Evolutionary conservation across 768 basidiomycete genomes (phyloP).

Genomic region (Boletus speciosus): DNA sequence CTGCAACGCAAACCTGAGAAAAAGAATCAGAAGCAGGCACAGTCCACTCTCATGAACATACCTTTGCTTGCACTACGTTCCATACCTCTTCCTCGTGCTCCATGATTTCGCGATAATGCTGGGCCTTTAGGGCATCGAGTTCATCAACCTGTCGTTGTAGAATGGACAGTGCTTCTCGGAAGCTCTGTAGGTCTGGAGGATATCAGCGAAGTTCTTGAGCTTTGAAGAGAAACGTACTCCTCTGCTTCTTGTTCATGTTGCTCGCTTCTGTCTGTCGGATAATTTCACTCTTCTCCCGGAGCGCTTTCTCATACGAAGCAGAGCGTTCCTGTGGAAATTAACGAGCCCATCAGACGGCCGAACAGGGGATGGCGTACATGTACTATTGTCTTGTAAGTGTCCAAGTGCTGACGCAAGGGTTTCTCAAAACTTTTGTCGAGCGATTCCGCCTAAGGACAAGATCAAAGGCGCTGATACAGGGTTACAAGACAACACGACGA

Average conservation of each 20-base stretch:
- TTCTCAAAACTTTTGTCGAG: constrained; percentile 87
- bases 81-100: constrained; percentile 96
- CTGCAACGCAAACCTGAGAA: constrained; percentile 67
- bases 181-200: constrained; percentile 76
- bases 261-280: constrained; percentile 84
- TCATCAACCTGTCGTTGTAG: constrained; percentile 90
- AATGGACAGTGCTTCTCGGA: constrained; percentile 76
- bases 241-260: constrained; percentile 80
- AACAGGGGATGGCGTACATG: constrained; percentile 42
- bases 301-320: constrained; percentile 72
- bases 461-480: constrained; percentile 2
- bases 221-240: constrained; percentile 55
- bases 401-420: constrained; percentile 81
- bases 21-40: constrained; percentile 14
- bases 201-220: constrained; percentile 6
- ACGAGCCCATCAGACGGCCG: background rate
- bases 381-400: constrained; percentile 71
- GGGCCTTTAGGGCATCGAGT: constrained; percentile 77
- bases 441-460: constrained; percentile 62
- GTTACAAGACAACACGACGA: constrained; percentile 28
- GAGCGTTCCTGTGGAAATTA: constrained; percentile 67
- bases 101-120: constrained; percentile 84
- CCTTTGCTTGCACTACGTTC: constrained; percentile 86
- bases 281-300: constrained; percentile 78
- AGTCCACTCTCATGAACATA: constrained; percentile 24